phyloP scores from a whole-genome alignment of 2,329 filamentous ascomycete genomes.

The Penicillium sp. region DNA sequence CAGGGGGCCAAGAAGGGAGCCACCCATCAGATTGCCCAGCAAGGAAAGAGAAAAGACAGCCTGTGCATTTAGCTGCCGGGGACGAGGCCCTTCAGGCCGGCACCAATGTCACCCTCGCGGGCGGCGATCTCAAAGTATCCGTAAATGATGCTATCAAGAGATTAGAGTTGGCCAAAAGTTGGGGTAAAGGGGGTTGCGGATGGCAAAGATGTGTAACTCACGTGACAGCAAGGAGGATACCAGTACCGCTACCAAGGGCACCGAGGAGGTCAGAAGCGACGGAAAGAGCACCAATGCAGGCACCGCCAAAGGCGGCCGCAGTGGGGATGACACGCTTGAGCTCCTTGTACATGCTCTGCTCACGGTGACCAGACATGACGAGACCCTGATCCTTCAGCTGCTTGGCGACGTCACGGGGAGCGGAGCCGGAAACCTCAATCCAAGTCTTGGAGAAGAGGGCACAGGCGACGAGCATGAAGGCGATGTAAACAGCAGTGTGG shows the following conservation, averaged over 20 bases:
- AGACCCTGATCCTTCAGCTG: slow-evolving; percentile 99
- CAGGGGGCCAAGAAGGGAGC: slow-evolving; percentile 14
- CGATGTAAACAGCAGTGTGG: slow-evolving; percentile 90
- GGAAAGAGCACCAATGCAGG: slow-evolving; percentile 95
- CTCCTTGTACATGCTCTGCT: slow-evolving; percentile 99
- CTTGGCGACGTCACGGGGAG: slow-evolving; percentile 96
- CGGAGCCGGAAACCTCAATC: slow-evolving; percentile 98
- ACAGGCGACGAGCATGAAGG: slow-evolving; percentile 96
- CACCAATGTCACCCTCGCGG: slow-evolving; percentile 86
- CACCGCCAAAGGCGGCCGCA: slow-evolving; percentile 95
- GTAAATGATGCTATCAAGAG: slow-evolving; percentile 75
- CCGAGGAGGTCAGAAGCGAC: slow-evolving; percentile 93
- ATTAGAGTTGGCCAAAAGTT: slow-evolving; percentile 25
- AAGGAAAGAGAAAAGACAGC: slow-evolving; percentile 23
- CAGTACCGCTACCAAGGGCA: slow-evolving; percentile 90
- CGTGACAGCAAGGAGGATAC: slow-evolving; percentile 97
- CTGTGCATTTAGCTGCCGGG: slow-evolving; percentile 36
- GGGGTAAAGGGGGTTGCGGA: background rate
- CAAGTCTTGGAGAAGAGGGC: slow-evolving; percentile 99
- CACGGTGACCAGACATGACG: slow-evolving; percentile 98
- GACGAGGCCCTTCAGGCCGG: slow-evolving; percentile 65
- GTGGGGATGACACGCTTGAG: slow-evolving; percentile 98
- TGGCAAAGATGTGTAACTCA: slow-evolving; percentile 50
- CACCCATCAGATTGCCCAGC: slow-evolving; percentile 29
- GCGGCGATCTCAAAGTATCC: slow-evolving; percentile 99